phyloP scores from a whole-genome alignment of 805 yeast species.

The Candida xyloterini region DNA sequence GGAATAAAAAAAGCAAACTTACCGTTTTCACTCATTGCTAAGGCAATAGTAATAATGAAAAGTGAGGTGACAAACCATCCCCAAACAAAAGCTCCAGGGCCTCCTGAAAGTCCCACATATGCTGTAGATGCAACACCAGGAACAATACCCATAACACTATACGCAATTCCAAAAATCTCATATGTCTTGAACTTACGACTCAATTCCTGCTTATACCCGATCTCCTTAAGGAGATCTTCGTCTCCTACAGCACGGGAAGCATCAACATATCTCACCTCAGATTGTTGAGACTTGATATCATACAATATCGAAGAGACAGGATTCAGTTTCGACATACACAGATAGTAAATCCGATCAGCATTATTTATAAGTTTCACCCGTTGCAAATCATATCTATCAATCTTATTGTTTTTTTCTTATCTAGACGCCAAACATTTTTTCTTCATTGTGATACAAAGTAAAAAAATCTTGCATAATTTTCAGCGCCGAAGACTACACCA shows the following conservation, averaged over 20 bases:
- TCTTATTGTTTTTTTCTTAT: no score
- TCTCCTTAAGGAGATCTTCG: constrained; percentile 43
- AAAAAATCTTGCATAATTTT: no score
- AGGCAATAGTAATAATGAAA: constrained; percentile 56
- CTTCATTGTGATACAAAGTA: no score
- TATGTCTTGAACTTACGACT: constrained; percentile 56
- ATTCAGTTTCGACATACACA: constrained; percentile 3
- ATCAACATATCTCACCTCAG: constrained; percentile 27
- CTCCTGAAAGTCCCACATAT: constrained; percentile 53
- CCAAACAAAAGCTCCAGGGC: constrained; percentile 67
- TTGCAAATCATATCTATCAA: no score
- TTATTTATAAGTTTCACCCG: no score
- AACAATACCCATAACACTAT: constrained; percentile 69
- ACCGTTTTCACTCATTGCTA: constrained; percentile 52
- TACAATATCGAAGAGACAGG: constrained; percentile 2
- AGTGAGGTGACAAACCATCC: constrained; percentile 63
- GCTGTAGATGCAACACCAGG: constrained; percentile 61
- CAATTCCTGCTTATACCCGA: constrained; percentile 71
- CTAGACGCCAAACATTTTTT: no score
- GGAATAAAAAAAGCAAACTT: background rate
- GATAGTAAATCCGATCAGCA: no score
- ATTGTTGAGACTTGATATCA: constrained; percentile 8
- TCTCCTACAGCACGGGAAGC: constrained; percentile 26
- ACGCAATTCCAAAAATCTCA: constrained; percentile 69
- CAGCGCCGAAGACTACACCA: no score